Evolutionary conservation across 805 yeast genomes (phyloP), one percentile per base, ranked within the genome.

Genomic region (Saccharomycopsis amapae): DNA sequence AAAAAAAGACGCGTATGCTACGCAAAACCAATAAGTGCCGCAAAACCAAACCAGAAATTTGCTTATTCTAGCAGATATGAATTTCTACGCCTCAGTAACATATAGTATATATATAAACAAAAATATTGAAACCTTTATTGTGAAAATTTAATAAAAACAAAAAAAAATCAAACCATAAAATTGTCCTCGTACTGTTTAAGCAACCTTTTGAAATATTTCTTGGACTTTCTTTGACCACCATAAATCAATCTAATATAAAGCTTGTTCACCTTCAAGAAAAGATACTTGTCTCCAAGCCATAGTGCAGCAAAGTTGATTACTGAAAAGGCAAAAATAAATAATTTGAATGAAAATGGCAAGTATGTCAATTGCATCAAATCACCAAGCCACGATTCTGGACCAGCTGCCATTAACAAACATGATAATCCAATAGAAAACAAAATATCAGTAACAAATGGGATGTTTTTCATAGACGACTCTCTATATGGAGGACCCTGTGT

Each of bases 401-500:
- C 64, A 4, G 79, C 63, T 20, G 61, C 54, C 77, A 89, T 81
- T 53, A 87, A 64, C 2, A 61, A 43, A 0, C 71, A 50, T 13
- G 90, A 79, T 7, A 79, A 49, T 4, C 68, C 40, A 0, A 73
- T 45, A 0, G 94, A 75, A 1, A 67, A 49, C 0, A 67, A 52
- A 35, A 85, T 68, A 42, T 88, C 86, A 1, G 68, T 34, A 42
- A 93, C 66, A 59, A 88, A 90, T 5, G 95, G 95, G 9, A 53
- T 42, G 56, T 83, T 93, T 51, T 78, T 70, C 23, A 65, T 62
- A 55, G 81, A 75, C 1, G 89, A 80, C 58, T 85, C 82, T 46
- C 98, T 72, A 62, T 87, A 93, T 18, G 99, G 99, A 6, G 93
- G 89, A 0, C 99, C 98, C 10, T 77, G 85, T 17, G 95, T 84